A percentile compares a stretch with the other conserved stretches of the same genome.
These are phyloP conservation scores for Yarrowia sp. DNA, from an alignment of 805 yeast genomes.

Conservation along the genomic window DNA sequence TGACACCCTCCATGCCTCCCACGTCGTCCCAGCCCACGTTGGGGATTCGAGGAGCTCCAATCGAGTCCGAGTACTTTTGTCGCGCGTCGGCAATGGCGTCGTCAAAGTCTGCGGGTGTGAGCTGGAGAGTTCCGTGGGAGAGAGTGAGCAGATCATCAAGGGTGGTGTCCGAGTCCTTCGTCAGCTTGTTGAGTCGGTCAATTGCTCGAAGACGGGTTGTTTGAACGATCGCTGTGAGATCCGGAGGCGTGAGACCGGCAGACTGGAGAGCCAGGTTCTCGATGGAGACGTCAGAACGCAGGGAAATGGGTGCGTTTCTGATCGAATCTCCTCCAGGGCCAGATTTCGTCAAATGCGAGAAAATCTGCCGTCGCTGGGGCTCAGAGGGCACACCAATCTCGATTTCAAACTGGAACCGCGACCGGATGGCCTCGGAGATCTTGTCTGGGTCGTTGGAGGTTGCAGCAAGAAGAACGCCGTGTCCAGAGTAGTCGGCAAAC, in stretches of 20 bases:
- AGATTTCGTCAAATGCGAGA: conserved; percentile 55
- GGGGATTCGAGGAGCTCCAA: conserved; percentile 97
- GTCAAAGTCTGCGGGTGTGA: conserved; percentile 68
- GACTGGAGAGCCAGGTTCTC: conserved; percentile 76
- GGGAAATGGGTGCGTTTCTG: conserved; percentile 21
- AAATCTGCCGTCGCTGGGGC: conserved; percentile 69
- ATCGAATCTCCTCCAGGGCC: conserved; percentile 9
- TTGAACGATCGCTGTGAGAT: conserved; percentile 72
- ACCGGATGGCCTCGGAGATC: conserved; percentile 68
- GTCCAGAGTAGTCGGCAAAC: conserved; percentile 59
- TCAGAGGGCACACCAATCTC: conserved; percentile 81
- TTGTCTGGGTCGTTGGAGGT: conserved; percentile 73
- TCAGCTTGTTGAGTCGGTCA: conserved; percentile 52
- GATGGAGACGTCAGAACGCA: conserved; percentile 58
- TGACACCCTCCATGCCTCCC: conserved; percentile 90
- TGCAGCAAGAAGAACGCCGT: conserved; percentile 63
- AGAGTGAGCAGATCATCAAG: conserved; percentile 51
- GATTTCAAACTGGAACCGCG: conserved; percentile 77
- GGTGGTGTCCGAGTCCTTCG: conserved; percentile 40
- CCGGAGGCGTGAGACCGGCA: conserved; percentile 91
- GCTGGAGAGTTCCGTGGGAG: conserved; percentile 59
- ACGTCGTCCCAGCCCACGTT: conserved; percentile 96
- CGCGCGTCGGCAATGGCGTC: conserved; percentile 80
- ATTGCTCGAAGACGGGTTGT: conserved; percentile 67
- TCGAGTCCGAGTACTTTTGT: conserved; percentile 86